A percentile compares a stretch with the other conserved stretches of the same genome.
phyloP scores from a whole-genome alignment of 2,329 filamentous ascomycete genomes.

The Clarireedia monteithiana region DNA sequence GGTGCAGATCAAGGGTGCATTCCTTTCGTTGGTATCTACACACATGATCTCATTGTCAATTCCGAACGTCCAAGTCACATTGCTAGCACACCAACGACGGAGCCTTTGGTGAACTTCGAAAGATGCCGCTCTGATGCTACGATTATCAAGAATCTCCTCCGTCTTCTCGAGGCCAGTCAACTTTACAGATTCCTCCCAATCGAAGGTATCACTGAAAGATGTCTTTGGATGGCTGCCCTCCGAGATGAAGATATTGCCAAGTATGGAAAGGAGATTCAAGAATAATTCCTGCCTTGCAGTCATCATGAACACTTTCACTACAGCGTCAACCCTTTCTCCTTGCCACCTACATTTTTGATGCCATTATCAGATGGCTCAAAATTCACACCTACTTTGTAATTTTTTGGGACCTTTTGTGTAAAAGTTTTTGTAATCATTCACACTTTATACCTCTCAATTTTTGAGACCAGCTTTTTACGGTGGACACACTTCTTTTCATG shows the following conservation, averaged over 20 bases:
- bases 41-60: conserved; percentile 76
- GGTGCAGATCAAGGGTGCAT: conserved; percentile 65
- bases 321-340: background rate
- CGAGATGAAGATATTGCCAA: conserved; percentile 65
- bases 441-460: conserved; percentile 8
- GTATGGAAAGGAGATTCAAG: conserved; percentile 27
- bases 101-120: conserved; percentile 76
- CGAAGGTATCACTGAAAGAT: conserved; percentile 69
- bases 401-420: conserved; percentile 11
- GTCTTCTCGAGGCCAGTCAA: conserved; percentile 71
- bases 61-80: conserved; percentile 71
- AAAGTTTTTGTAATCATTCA: conserved; percentile 8
- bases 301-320: too few species aligned
- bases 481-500: conserved; percentile 6
- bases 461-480: background rate
- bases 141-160: conserved; percentile 71
- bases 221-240: conserved; percentile 77
- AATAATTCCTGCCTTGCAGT: conserved; percentile 13
- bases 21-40: conserved; percentile 77
- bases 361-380: conserved; percentile 2
- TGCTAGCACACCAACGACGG: conserved; percentile 54
- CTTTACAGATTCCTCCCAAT: conserved; percentile 67
- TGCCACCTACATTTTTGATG: background rate
- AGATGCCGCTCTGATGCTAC: conserved; percentile 67
- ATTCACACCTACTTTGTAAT: conserved; percentile 3